Base-by-base conservation (phyloP, 2,329 filamentous ascomycete species). In the Ophiostoma angusticollis region DNA sequence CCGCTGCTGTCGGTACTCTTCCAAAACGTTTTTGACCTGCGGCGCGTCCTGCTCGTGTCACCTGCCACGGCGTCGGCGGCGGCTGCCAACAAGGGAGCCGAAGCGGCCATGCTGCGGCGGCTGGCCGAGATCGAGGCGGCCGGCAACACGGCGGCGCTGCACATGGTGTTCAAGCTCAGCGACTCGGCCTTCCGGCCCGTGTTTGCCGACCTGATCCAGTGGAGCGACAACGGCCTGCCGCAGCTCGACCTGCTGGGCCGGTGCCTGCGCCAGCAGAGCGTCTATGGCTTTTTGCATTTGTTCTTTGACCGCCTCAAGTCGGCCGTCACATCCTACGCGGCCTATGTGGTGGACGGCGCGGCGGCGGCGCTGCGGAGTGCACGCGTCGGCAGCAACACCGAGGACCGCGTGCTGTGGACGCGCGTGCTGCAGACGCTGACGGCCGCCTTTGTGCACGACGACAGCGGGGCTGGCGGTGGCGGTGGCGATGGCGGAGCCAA, bases 121-220 rank as follows among this genome's bases (percentile, higher is more conserved):
- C 57, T 83, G 6, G 58, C 65, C 16, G 64, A 68, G 30, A 64
- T 85, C 11, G 84, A 93, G 54, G 61, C 64, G 2, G 64, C 67
- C 9, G 53, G 84, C 48, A 80, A 84, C 54, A 72, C 80, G 9
- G 75, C 81, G 11, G 74, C 79, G 0, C 72, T 98, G 43, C 83
- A 85, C 58, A 91, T 95, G 78, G 82, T 94, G 39, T 85, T 93
- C 65, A 96, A 96, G 66, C 73, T 98, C 45, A 96, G 95, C 60
- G 91, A 98, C 55, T 79, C 82, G 1, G 77, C 82, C 0, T 98
- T 98, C 74, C 73, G 87, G 11, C 93, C 91, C 1, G 77, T 98
- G 46, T 98, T 96, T 63, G 71, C 78, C 13, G 75, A 80, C 47
- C 64, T 95, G n/a, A 68, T 93, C 32, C 84, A 93, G 41, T 95